Percentiles rank a stretch among this genome's conserved stretches.
These are phyloP conservation scores for Stagonosporopsis chrysanthemi DNA, from an alignment of 2,329 filamentous ascomycete genomes.

Conservation along the genomic window DNA sequence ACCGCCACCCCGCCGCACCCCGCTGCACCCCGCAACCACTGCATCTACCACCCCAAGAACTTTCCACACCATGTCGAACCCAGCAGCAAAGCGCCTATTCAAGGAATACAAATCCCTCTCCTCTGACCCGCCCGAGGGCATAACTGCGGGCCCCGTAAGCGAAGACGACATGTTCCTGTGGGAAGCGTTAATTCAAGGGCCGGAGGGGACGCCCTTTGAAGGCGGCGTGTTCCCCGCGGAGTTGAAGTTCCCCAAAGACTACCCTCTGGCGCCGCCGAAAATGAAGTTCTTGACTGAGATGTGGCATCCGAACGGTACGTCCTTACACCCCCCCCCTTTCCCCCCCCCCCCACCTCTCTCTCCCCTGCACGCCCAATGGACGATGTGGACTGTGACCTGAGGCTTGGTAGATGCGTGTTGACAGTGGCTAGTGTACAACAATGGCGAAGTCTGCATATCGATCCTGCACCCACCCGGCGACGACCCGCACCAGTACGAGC, in stretches of 20 bases:
- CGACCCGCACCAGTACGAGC: slow-evolving; percentile 93
- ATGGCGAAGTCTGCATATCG: slow-evolving; percentile 91
- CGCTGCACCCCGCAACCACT: not conserved
- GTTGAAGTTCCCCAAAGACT: slow-evolving; percentile 82
- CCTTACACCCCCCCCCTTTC: too few relatives aligned
- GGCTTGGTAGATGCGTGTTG: not conserved
- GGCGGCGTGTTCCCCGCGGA: slow-evolving; percentile 91
- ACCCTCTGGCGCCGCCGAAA: slow-evolving; percentile 86
- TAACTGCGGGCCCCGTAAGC: slow-evolving; percentile 88
- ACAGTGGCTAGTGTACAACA: slow-evolving; percentile 70
- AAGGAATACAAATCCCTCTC: slow-evolving; percentile 95
- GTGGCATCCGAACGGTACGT: slow-evolving; percentile 86
- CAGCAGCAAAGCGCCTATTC: slow-evolving; percentile 80
- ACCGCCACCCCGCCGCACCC: not conserved
- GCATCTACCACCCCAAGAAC: not conserved
- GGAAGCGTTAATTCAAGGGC: slow-evolving; percentile 96
- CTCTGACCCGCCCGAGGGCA: slow-evolving; percentile 95
- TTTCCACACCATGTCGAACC: slow-evolving; percentile 54
- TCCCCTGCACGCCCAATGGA: not conserved
- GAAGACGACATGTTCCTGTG: slow-evolving; percentile 96
- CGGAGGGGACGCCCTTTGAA: slow-evolving; percentile 94
- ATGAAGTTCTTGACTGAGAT: slow-evolving; percentile 86
- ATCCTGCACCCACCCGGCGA: slow-evolving; percentile 96
- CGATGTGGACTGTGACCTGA: not conserved
- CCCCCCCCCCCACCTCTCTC: too few relatives aligned